Base-by-base conservation (phyloP, 371 early-diverging fungal genomes). In the Mucor sp. region DNA sequence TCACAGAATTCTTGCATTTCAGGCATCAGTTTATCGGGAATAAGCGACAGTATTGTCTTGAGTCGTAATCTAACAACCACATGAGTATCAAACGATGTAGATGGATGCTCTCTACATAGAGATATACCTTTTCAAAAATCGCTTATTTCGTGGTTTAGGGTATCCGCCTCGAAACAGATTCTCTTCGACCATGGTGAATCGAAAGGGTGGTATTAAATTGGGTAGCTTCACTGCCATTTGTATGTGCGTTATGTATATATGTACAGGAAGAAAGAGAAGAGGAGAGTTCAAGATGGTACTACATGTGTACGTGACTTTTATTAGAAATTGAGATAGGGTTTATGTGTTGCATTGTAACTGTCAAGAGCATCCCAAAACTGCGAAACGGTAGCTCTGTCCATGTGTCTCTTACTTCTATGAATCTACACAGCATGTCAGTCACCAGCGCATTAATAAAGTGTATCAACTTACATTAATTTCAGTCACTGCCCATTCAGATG, bases 131-230 rank as follows among this genome's bases (percentile, higher is more conserved):
- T 88, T 86, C 30, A 97, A 85, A 74, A 95, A 97, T 41, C 91
- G 89, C 28, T 87, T 82, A 76, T 97, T 97, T 56, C 94, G 86
- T 39, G 83, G 85, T 70, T 95, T 89, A 32, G 97, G 93, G 70
- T 95, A 95, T 12, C 90, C 95, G 8, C 97, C 97, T 32, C 94
- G 84, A 72, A 89, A 94, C 9, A 96, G 80, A 65, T 87, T 86
- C 21, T 88, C 86, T 72, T 96, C 94, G 7, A 95, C 93, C 3
- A 87, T 81, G 41, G 91, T 92, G 69, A 90, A 96, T 19, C 97
- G 85, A 73, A 92, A 94, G 30, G 97, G 95, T 3, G 94, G 94
- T 43, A 91, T 91, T 57, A 93, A 76, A 19, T 90, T 88, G 6
- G 88, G 76, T 53, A 86, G 72, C 50, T 59, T 50, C 4, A 32